Percentiles rank a stretch among this genome's conserved stretches.
Evolutionary conservation across 192 early-diverging fungal species (phyloP).

Genomic region (Coemansia sp.): DNA sequence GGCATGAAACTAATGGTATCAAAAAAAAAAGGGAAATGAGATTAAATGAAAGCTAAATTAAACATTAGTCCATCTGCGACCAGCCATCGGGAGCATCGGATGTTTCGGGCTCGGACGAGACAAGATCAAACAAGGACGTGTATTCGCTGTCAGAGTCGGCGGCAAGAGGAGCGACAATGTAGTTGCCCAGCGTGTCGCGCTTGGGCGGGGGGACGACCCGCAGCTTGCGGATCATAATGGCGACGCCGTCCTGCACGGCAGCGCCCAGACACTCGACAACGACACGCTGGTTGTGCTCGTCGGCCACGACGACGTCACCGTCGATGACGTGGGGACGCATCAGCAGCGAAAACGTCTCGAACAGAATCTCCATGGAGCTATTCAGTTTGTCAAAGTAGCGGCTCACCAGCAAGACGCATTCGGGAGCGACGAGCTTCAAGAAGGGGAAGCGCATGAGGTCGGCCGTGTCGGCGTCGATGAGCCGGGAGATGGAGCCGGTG

Average conservation of each 20-base stretch:
- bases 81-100: neutral
- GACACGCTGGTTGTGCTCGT: slow-evolving; percentile 24
- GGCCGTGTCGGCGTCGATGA: slow-evolving; percentile 31
- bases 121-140: neutral
- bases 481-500: slow-evolving; percentile 22
- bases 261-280: slow-evolving; percentile 43
- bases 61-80: neutral
- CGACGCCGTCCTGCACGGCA: slow-evolving; percentile 43
- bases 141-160: neutral
- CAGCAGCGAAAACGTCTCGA: slow-evolving; percentile 37
- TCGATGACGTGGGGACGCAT: slow-evolving; percentile 38
- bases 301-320: slow-evolving; percentile 28
- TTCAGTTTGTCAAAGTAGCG: slow-evolving; percentile 28
- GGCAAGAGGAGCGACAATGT: neutral
- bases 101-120: neutral
- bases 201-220: neutral
- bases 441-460: slow-evolving; percentile 37
- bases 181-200: neutral
- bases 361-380: slow-evolving; percentile 25
- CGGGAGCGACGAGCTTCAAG: slow-evolving; percentile 40
- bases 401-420: slow-evolving; percentile 24
- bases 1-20: too few relatives aligned
- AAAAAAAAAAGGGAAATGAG: too few relatives aligned
- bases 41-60: too few relatives aligned
- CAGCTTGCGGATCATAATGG: slow-evolving; percentile 24